Evolutionary conservation across 192 early-diverging fungal genomes (phyloP), one percentile per base, ranked within the genome.

Genomic region (Coemansia furcata): DNA sequence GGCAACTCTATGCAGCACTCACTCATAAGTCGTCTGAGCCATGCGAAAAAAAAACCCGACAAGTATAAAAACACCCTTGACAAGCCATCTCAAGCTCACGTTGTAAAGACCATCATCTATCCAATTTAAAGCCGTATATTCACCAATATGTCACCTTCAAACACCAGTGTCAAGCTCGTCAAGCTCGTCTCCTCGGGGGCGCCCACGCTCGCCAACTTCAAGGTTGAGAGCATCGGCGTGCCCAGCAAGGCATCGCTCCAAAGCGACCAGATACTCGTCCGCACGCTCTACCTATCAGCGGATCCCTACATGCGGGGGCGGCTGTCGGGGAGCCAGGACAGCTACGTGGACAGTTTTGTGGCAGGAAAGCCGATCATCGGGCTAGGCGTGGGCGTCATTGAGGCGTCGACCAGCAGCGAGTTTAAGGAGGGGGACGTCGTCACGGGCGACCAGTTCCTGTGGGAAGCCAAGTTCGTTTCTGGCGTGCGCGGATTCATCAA

Each of bases 281-380:
- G 86, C 43, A 85, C 83, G 54, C 85, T 90, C 26, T 90, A 82
- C 67, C 54, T 92, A 38, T 92, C 89, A 1, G 67, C 90, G 17
- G 91, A 93, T 68, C 91, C 89, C 3, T 93, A 93, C 73, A 87
- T 89, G 87, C 79, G 86, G 61, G 76, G 82, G 17, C 88, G 92
- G 60, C 90, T 96, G 87, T 67, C 84, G 33, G 71, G 75, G 1
- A 61, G 60, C 11, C 76, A 65, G 15, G 85, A 85, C 47, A 85
- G 84, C n/a, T 92, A 93, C 67, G 72, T 84, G 40, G 66, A 72
- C 9, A 65, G 87, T 29, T 94, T 88, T 62, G 30, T 65, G 12
- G 11, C 88, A 11, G 89, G 87, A 30, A 58, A 91, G 39, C 80
- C 88, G 7, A 55, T 69, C 30, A 17, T 42, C 14, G 68, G 68